Evolutionary conservation across 148 eudicot species (phyloP).

Genomic region (Rhododendron henanense): DNA sequence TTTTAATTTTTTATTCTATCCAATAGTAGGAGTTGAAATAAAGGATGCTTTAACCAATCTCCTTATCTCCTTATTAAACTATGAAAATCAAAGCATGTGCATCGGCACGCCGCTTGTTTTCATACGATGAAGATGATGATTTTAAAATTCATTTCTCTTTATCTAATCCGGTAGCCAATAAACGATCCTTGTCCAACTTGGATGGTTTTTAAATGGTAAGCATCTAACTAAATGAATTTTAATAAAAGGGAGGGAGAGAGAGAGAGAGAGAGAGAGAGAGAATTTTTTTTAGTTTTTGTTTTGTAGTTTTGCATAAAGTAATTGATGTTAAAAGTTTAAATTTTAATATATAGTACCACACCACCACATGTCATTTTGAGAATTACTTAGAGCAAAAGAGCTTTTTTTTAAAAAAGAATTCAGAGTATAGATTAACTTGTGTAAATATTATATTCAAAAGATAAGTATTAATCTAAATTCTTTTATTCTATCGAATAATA

Average conservation of each 20-base stretch:
- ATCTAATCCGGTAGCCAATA: neutral
- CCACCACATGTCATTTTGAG: neutral
- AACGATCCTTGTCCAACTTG: neutral
- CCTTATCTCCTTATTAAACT: no score
- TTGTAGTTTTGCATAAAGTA: neutral
- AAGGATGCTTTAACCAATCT: neutral
- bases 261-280: no score
- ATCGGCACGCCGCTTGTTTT: neutral
- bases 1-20: neutral
- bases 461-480: no score
- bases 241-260: no score
- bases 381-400: neutral
- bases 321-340: neutral
- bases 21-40: neutral
- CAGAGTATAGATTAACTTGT: no score
- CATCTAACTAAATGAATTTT: no score
- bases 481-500: no score
- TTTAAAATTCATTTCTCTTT: neutral
- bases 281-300: no score
- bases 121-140: neutral
- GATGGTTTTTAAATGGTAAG: no score
- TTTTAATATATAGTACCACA: no score
- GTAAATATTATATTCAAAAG: no score
- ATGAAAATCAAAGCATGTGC: neutral
- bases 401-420: no score